phyloP scores from a whole-genome alignment of 1,284 basidiomycete species.

The Trametes pubescens region DNA sequence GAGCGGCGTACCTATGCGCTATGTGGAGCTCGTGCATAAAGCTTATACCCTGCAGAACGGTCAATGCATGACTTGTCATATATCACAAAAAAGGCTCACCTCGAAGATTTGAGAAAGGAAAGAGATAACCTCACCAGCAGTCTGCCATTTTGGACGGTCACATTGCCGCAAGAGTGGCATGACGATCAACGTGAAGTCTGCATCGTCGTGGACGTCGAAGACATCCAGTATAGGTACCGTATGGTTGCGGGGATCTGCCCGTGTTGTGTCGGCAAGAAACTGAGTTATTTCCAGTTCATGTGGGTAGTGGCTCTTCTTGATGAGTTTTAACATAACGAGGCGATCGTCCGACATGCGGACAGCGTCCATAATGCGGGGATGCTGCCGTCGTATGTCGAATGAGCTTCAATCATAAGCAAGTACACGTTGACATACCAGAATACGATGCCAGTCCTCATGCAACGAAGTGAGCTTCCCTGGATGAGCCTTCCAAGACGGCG shows the following conservation, averaged over 20 bases:
- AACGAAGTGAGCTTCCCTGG: slow-evolving; percentile 13
- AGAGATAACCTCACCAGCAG: slow-evolving; percentile 33
- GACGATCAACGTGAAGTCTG: slow-evolving; percentile 27
- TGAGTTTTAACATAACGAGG: too few relatives aligned
- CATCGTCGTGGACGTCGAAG: slow-evolving; percentile 29
- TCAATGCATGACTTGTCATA: slow-evolving; percentile 27
- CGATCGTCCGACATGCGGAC: too few relatives aligned
- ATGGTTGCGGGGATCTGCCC: slow-evolving; percentile 24
- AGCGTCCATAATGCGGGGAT: too few relatives aligned
- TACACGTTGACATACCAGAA: too few relatives aligned
- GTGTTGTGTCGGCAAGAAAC: too few relatives aligned
- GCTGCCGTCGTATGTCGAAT: too few relatives aligned
- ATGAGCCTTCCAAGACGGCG: slow-evolving; percentile 21
- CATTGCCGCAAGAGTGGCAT: slow-evolving; percentile 35
- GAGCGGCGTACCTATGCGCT: slow-evolving; percentile 16
- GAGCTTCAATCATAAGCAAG: too few relatives aligned
- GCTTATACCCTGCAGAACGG: slow-evolving; percentile 6
- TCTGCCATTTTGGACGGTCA: slow-evolving; percentile 27
- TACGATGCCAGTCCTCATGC: background rate
- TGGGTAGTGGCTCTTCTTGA: too few relatives aligned
- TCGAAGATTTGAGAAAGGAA: slow-evolving; percentile 36
- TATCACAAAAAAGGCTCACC: slow-evolving; percentile 18
- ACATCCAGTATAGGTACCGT: slow-evolving; percentile 16
- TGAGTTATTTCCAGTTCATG: too few relatives aligned
- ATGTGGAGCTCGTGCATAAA: slow-evolving; percentile 23